Conservation (phyloP, 306 rosid genomes). For the Arachis stenosperma region DNA sequence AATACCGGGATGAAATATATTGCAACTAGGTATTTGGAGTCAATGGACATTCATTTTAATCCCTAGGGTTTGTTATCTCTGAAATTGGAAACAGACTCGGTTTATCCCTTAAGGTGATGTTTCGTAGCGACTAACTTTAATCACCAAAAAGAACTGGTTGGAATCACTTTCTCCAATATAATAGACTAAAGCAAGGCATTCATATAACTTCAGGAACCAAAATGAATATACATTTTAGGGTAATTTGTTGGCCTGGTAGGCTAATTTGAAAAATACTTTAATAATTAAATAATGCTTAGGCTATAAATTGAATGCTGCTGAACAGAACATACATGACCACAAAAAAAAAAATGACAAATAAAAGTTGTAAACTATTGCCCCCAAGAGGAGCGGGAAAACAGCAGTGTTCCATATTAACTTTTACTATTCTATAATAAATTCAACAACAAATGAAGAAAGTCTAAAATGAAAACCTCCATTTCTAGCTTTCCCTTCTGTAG, state of each 20-base stretch:
- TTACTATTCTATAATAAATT: constrained; percentile 9
- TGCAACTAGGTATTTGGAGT: background rate
- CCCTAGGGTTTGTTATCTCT: too few species aligned
- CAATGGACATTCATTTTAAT: too few species aligned
- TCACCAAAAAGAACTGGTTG: too few species aligned
- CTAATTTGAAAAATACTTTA: background rate
- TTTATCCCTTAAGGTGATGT: too few species aligned
- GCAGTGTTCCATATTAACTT: constrained; percentile 9
- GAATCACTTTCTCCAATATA: too few species aligned
- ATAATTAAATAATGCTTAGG: background rate
- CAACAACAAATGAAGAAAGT: constrained; percentile 16
- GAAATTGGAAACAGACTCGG: too few species aligned
- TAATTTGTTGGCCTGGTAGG: background rate
- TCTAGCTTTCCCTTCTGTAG: constrained; percentile 93
- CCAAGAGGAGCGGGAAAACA: background rate
- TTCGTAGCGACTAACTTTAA: too few species aligned
- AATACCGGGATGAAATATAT: background rate
- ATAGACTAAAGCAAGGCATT: too few species aligned
- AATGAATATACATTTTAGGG: background rate
- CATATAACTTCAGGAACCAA: background rate
- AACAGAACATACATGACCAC: background rate
- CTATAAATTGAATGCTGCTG: constrained; percentile 12
- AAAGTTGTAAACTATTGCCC: background rate
- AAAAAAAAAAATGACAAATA: background rate
- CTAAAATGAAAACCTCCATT: constrained; percentile 74